Evolutionary conservation across 2,329 filamentous ascomycete species (phyloP).

Genomic region (Fusarium sp.): DNA sequence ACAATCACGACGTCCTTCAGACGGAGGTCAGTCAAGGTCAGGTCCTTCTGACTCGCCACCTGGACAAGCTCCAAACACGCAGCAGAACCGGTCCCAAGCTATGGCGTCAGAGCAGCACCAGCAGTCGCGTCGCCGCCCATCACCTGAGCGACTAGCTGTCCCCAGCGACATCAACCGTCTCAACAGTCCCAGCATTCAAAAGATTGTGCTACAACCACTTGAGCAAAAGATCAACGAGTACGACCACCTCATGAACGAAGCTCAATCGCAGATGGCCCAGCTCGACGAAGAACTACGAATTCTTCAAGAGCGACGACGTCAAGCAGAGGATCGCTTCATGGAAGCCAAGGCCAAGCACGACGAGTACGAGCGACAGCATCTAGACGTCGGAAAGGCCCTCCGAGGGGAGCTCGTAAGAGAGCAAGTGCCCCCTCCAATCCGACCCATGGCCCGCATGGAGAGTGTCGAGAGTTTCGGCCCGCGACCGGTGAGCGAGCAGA

Average conservation of each 20-base stretch:
- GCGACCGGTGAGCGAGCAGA: conserved; percentile 35
- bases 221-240: conserved; percentile 59
- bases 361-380: conserved; percentile 55
- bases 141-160: conserved; percentile 27
- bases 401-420: conserved; percentile 48
- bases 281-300: conserved; percentile 56
- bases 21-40: conserved; percentile 22
- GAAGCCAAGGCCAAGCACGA: conserved; percentile 58
- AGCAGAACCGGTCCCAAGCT: conserved; percentile 28
- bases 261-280: conserved; percentile 53
- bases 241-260: conserved; percentile 53
- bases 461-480: conserved; percentile 39
- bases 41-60: conserved; percentile 20
- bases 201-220: conserved; percentile 57
- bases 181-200: conserved; percentile 55
- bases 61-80: conserved; percentile 24
- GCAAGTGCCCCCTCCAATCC: conserved; percentile 7
- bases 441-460: conserved; percentile 33
- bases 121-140: conserved; percentile 29
- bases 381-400: conserved; percentile 55
- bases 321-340: conserved; percentile 53
- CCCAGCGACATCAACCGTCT: conserved; percentile 52
- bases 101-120: conserved; percentile 28
- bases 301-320: conserved; percentile 53
- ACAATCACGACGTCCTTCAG: conserved; percentile 38